Evolutionary conservation across 148 eudicot species (phyloP), one percentile per base, ranked within the genome.

Genomic region (Rhododendron ferrugineum): DNA sequence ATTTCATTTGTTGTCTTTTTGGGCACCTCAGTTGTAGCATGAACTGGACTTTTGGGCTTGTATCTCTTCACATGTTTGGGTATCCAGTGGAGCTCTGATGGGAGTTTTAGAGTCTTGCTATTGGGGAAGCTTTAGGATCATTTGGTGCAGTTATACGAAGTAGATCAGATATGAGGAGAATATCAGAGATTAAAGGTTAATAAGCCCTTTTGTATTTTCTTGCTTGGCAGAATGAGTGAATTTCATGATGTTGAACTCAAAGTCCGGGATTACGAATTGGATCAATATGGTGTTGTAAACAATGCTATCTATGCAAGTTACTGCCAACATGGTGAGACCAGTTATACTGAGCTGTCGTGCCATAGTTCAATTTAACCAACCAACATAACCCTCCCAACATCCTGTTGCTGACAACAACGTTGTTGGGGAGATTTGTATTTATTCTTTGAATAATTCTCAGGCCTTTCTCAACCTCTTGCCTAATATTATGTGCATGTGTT

Each of bases 261-360:
- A 86, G 99, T 96, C 52, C 93, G 99, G 1, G 98, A 96, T 85
- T 92, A 93, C 64, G 98, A 96, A 84, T 88, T 96, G 88, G 98
- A 96, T 91, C 98, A 94, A 85, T 95, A 93, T 86, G 99, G 99
- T 73, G 99, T 96, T 83, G 99, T 96, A 60, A 96, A 96, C 89
- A 96, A 96, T 91, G 99, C 96, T 82, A 82, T 91, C 78, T 96
- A 92, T 88, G 93, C 98, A 42, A 89, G 93, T 86, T 96, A 95
- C 85, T 94, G 97, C 85, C 97, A 96, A 84, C 97, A 95, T 86
- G 98, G 98, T 96, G 86, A 88, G 89, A 62, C 73, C 52, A 11
- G 80, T 66, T 77, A 10, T 58, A 44, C 16, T 82, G 72, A 37
- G 26, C 14, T 50, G 20, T 60, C 30, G 10, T 82, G 68, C 66